Conservation (phyloP, 2,329 filamentous ascomycete species). For the Neocucurbitaria cava region DNA sequence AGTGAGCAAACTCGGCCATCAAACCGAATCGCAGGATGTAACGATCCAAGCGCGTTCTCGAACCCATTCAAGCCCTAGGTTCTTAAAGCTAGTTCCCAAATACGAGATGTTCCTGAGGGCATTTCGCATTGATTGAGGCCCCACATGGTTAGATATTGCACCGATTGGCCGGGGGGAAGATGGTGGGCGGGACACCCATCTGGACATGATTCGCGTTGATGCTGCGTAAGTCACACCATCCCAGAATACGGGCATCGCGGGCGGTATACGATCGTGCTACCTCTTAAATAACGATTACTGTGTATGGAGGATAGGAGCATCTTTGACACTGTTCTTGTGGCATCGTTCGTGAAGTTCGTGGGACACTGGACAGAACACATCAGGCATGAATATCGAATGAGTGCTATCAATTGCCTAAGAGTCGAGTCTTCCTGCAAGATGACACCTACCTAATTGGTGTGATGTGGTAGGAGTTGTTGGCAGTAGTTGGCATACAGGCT, state of each 20-base stretch:
- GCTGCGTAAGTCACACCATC: slow-evolving; percentile 6
- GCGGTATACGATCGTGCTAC: neutral
- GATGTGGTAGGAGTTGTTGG: too few relatives aligned
- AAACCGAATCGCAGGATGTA: slow-evolving; percentile 2
- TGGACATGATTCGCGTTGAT: slow-evolving; percentile 2
- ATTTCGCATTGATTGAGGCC: slow-evolving; percentile 20
- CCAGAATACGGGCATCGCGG: neutral
- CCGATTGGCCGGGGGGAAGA: slow-evolving; percentile 4
- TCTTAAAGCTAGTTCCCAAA: neutral
- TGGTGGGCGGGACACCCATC: neutral
- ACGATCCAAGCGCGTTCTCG: slow-evolving; percentile 5
- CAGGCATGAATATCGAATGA: too few relatives aligned
- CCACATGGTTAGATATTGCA: slow-evolving; percentile 7
- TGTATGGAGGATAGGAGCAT: too few relatives aligned
- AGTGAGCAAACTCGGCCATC: neutral
- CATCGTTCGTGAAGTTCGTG: neutral
- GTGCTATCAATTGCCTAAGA: too few relatives aligned
- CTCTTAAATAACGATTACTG: too few relatives aligned
- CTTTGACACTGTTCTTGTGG: neutral
- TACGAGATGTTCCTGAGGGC: slow-evolving; percentile 6
- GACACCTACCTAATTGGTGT: too few relatives aligned
- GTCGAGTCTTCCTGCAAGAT: too few relatives aligned
- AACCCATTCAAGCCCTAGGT: neutral
- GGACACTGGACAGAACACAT: neutral
- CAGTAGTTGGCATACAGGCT: neutral